Evolutionary conservation across 2,329 filamentous ascomycete species (phyloP), one percentile per base, ranked within the genome.

Genomic region (Penicillium crustosum): DNA sequence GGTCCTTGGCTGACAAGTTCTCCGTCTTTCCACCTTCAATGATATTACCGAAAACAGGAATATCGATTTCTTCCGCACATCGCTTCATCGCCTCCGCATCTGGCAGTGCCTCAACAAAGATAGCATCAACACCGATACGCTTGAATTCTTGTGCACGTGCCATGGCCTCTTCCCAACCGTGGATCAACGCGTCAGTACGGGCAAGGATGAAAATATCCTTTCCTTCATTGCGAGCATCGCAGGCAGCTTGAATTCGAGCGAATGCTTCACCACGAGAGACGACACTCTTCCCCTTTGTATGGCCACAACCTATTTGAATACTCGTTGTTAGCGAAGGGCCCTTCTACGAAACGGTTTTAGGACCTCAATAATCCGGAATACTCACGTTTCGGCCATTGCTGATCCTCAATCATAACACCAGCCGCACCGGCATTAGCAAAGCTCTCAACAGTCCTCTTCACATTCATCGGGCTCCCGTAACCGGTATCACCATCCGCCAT

Each of bases 381-480:
- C 73, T 61, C 55, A 81, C 79, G 66, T 55, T 81, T 81, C 7
- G 79, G 78, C 78, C 78, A 81, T 0, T 76, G 78, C 59, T 81
- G 79, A 53, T 81, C 78, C 55, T 81, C 79, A 54, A 81, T 78
- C 77, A 75, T 76, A 13, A 75, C 57, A 0, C 73, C 73, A 5
- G 73, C 73, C 1, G 72, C 72, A 0, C 72, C 78, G 1, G 78
- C 78, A 5, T 67, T 60, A 0, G 78, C 78, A 61, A 76, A 81
- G 7, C 69, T 70, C 60, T 80, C 72, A 3, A 81, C 79, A 0
- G 79, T 80, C 17, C 78, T 62, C 39, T 72, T 72, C 1, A 81
- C 78, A 48, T 80, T 81, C 76, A 80, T 77, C 3, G 79, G 76
- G 41, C 76, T 74, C 6, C 79, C 79, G 52, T 81, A 81, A 3